Evolutionary conservation across 306 rosid species (phyloP), one percentile per base, ranked within the genome.

Genomic region (Hippophae gyantsensis): DNA sequence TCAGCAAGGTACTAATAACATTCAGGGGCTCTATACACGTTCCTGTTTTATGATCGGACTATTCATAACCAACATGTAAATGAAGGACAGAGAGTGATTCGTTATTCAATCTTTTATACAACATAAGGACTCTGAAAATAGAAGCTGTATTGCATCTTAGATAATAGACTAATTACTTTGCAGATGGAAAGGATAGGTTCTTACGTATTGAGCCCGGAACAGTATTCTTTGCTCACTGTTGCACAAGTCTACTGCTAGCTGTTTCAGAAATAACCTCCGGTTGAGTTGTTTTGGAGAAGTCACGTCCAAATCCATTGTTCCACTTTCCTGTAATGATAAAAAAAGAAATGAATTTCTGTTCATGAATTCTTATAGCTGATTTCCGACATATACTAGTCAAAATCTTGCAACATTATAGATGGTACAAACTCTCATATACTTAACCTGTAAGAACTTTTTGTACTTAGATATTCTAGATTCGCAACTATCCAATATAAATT

Each of bases 221-320:
- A 92, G 75, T 76, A 92, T 83, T 78, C 86, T 85, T 54, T 81
- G 89, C 78, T 87, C 95, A 0, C 95, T 92, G 1, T 68, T 85
- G 65, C 86, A 81, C 76, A 92, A 82, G 75, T 92, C 96, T 64
- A 83, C 83, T 0, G 98, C 96, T 41, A 92, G 82, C 68, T 92
- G 98, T 66, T 87, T 87, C 60, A 92, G 83, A 76, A 92, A 87
- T 61, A 92, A 70, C 72, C 87, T 74, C 61, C 98, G 78, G 66
- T 87, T 92, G 61, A 87, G 93, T 72, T 79, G 95, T 76, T 87
- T 87, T 1, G 98, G 98, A 57, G 93, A 92, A 43, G 98, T 81
- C 70, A 92, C 85, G 26, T 92, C 96, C 70, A 92, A 78, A 74
- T 92, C 95, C 76, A 87, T 82, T 38, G 98, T 74, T 74, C 98